Base-by-base conservation (phyloP, 2,329 filamentous ascomycete genomes). In the Aspergillus sp. region DNA sequence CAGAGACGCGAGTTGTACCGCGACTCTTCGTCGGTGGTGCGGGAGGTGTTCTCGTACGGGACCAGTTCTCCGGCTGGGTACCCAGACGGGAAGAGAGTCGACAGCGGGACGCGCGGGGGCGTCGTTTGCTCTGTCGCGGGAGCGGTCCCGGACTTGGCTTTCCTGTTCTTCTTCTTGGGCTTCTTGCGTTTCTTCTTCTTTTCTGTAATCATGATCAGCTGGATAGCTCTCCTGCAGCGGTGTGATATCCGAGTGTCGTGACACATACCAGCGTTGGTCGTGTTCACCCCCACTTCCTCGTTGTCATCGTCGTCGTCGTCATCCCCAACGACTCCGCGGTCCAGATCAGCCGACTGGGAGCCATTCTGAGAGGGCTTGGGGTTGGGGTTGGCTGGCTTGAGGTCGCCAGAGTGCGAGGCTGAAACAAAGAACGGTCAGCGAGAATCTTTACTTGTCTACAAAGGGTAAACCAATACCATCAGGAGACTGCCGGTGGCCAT, bases 1-100 rank as follows among this genome's bases (percentile, higher is more conserved):
- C 76, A 69, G 49, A 73, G 68, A n/a, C 66, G 66, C 11, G 66
- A 60, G 17, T 75, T 55, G 53, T 78, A 71, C 29, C 77, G 71
- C 47, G 71, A 61, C 65, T 81, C 79, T 57, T 78, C 77, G 53
- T 63, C 70, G 2, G 77, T 78, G 3, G 73, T 79, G 23, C 77
- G 76, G 45, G 67, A 68, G 4, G 69, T 70, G 53, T 78, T 79
- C 10, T 78, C 74, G 51, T 73, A 66, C 57, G 19, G 45, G 25
- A 45, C 47, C 54, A 78, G 62, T 58, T 81, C 76, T 9, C 78
- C 79, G 16, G 69, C 59, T 1, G 78, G 77, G 55, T 77, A 81
- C 31, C 68, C 68, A 34, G 70, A 61, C 2, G 71, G 72, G 60
- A 80, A 81, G 21, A 81, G 69, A 40, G 75, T 65, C n/a, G 66